Base-by-base conservation (phyloP, 306 rosid genomes). In the Cucumis melo region DNA sequence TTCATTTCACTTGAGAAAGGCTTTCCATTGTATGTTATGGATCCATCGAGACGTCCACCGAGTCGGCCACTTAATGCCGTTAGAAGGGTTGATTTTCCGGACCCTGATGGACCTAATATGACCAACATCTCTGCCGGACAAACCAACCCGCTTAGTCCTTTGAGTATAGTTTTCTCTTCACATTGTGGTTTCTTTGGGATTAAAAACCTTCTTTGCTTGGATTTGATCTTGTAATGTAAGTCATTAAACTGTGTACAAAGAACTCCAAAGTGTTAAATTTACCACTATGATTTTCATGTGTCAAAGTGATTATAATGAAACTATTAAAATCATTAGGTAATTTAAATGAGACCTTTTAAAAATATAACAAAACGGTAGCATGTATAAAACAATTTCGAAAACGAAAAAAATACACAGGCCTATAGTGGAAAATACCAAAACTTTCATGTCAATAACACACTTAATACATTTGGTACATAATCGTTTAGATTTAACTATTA, bases 71-170 rank as follows among this genome's bases (percentile, higher is more conserved):
- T 92, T 16, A 92, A 32, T 4, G 96, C 92, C 3, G 91, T 86
- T 1, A 92, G 78, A 1, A 92, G 84, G 5, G 97, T 90, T n/a
- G 97, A 88, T 85, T 92, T 92, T 60, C 97, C 96, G 58, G 93
- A 88, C n/a, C 97, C 97, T 0, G 97, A 92, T 24, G 97, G 97
- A 32, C 97, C 97, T 5, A 92, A 50, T 89, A 88, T 87, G 32
- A 93, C 96, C 21, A 92, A 74, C 75, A 92, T 81, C 66, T 92
- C 97, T 4, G 92, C 93, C 0, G 91, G 91, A 72, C 81, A 15
- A 32, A 87, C 93, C 19, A 80, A 55, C 0, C 97, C 96, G 3
- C 84, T 79, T 16, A 90, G 53, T 55, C 92, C 88, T 14, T 87
- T 92, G 10, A 92, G 44, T 8, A 90, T 90, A 29, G 75, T 34